Percentiles rank a stretch among this genome's conserved stretches.
These are phyloP conservation scores for Calonectria pteridis DNA, from an alignment of 2,329 filamentous ascomycete genomes.

Conservation along the genomic window DNA sequence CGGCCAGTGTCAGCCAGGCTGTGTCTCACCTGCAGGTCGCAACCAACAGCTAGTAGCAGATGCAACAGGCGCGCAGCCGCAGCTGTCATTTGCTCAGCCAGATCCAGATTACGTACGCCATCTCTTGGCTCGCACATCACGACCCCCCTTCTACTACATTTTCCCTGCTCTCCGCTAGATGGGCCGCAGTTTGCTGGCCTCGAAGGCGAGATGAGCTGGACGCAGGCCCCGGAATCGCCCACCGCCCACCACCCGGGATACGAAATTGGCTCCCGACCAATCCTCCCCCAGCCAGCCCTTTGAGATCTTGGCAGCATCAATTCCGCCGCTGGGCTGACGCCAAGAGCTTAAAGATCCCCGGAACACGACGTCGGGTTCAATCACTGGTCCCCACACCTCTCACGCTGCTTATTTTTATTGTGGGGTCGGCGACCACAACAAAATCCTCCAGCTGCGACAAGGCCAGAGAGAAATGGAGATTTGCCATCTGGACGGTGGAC, in stretches of 20 bases:
- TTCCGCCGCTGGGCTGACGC: constrained; percentile 11
- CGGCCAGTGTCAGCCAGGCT: constrained; percentile 5
- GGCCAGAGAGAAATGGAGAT: not conserved
- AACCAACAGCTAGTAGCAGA: not conserved
- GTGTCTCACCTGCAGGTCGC: constrained; percentile 7
- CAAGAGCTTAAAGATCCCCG: constrained; percentile 6
- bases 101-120: not conserved
- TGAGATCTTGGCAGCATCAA: constrained; percentile 13
- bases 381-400: not conserved
- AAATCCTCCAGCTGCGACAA: constrained; percentile 1
- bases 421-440: not conserved
- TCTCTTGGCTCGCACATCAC: not conserved
- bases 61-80: not conserved
- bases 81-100: constrained; percentile 6
- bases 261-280: not conserved
- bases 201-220: constrained; percentile 8
- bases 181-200: not conserved
- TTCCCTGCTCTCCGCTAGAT: not conserved
- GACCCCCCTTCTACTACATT: not conserved
- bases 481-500: constrained; percentile 2
- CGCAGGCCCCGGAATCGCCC: not conserved
- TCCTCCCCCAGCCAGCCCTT: not conserved
- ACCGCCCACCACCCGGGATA: not conserved
- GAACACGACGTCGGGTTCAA: constrained; percentile 3
- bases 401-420: constrained; percentile 8